phyloP scores from a whole-genome alignment of 2,329 filamentous ascomycete genomes.

The Sarocladium brachiariae region DNA sequence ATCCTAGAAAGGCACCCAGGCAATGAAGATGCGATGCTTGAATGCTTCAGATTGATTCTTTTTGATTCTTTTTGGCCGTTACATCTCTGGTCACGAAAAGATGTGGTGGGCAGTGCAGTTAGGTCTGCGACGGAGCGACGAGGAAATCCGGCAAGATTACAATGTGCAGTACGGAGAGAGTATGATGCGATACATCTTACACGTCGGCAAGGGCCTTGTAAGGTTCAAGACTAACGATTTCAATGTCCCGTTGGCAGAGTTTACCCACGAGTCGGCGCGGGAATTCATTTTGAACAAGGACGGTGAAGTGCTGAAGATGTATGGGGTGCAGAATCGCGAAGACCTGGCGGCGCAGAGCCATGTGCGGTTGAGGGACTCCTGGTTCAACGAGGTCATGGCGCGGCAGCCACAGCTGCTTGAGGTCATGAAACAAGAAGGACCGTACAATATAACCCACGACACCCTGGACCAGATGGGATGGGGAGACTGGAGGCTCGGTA shows the following conservation, averaged over 20 bases:
- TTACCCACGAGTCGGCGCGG: slow-evolving; percentile 45
- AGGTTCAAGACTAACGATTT: not conserved
- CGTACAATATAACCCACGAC: not conserved
- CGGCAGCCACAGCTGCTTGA: not conserved
- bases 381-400: slow-evolving; percentile 14
- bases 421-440: not conserved
- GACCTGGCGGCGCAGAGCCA: slow-evolving; percentile 30
- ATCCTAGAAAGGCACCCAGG: too few relatives aligned
- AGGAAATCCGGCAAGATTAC: not conserved
- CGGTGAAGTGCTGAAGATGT: slow-evolving; percentile 17
- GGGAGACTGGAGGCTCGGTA: too few relatives aligned
- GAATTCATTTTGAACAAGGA: slow-evolving; percentile 36
- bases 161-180: not conserved
- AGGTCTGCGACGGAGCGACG: not conserved
- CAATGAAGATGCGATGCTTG: not conserved
- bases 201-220: not conserved
- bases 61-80: not conserved
- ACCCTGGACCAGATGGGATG: not conserved
- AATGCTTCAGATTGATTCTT: not conserved
- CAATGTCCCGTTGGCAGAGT: slow-evolving; percentile 26
- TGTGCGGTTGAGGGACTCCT: slow-evolving; percentile 37
- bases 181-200: not conserved
- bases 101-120: slow-evolving; percentile 3
- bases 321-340: not conserved
- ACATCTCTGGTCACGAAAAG: slow-evolving; percentile 1